A percentile compares a stretch with the other conserved stretches of the same genome.
These are phyloP conservation scores for Bacidia gigantensis DNA, from an alignment of 495 filamentous ascomycete species.

Conservation along the genomic window DNA sequence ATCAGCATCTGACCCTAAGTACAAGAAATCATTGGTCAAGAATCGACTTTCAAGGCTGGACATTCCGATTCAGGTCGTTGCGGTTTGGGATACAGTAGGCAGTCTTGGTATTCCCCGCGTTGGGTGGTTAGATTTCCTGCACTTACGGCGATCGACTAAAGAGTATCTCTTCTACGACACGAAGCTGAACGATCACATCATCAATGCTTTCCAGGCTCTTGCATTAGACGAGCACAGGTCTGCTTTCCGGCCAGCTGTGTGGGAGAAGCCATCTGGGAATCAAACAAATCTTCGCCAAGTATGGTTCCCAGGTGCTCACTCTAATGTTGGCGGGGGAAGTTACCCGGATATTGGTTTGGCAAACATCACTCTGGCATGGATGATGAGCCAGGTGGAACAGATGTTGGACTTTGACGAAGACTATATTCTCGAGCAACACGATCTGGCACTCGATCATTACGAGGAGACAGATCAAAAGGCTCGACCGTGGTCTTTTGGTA, in stretches of 20 bases:
- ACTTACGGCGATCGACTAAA: slow-evolving; percentile 15
- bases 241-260: slow-evolving; percentile 33
- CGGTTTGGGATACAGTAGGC: slow-evolving; percentile 48
- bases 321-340: slow-evolving; percentile 36
- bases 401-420: slow-evolving; percentile 22
- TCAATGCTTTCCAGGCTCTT: slow-evolving; percentile 47
- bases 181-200: slow-evolving; percentile 27
- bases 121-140: slow-evolving; percentile 13
- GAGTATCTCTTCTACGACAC: slow-evolving; percentile 23
- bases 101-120: slow-evolving; percentile 22
- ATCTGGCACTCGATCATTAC: slow-evolving; percentile 13
- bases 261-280: slow-evolving; percentile 28
- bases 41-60: slow-evolving; percentile 14
- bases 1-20: slow-evolving; percentile 15
- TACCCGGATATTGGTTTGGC: slow-evolving; percentile 24
- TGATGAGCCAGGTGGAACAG: slow-evolving; percentile 28
- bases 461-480: slow-evolving; percentile 13
- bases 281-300: slow-evolving; percentile 30
- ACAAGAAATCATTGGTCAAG: slow-evolving; percentile 14
- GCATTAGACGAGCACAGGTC: slow-evolving; percentile 38
- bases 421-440: slow-evolving; percentile 16
- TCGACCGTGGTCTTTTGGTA: slow-evolving; percentile 19
- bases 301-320: slow-evolving; percentile 45
- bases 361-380: slow-evolving; percentile 35
- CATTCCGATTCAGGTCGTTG: slow-evolving; percentile 35